A percentile compares a stretch with the other conserved stretches of the same genome.
Conservation (phyloP, 1,284 basidiomycete genomes). For the Sporisorium exsertum region DNA sequence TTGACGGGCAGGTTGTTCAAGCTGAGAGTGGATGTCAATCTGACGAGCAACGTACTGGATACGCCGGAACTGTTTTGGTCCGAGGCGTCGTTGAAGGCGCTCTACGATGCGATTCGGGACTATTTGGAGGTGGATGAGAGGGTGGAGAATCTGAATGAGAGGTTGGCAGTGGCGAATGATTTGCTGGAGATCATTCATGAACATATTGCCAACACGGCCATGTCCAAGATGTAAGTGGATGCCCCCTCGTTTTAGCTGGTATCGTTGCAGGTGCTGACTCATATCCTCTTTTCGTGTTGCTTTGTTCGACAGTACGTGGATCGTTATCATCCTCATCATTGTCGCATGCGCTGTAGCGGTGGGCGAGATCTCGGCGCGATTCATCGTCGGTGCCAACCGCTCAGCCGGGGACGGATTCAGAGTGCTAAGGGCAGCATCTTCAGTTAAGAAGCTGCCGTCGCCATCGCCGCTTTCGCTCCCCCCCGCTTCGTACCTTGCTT, state of each 20-base stretch:
- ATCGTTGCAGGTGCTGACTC: neutral
- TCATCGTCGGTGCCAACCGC: conserved; percentile 73
- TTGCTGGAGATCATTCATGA: conserved; percentile 82
- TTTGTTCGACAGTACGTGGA: conserved; percentile 76
- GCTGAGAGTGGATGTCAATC: conserved; percentile 87
- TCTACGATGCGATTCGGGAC: conserved; percentile 92
- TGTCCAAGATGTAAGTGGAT: conserved; percentile 72
- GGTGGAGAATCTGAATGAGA: conserved; percentile 89
- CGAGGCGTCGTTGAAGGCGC: conserved; percentile 85
- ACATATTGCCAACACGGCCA: conserved; percentile 88
- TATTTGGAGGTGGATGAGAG: conserved; percentile 92
- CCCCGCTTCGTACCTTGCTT: conserved; percentile 7
- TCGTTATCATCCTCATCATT: conserved; percentile 93
- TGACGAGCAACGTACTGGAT: conserved; percentile 91
- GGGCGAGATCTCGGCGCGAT: conserved; percentile 85
- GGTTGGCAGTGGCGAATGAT: conserved; percentile 83
- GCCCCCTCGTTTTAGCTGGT: neutral
- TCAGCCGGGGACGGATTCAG: conserved; percentile 26
- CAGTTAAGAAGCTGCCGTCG: neutral
- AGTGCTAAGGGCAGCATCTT: neutral
- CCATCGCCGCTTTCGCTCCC: neutral
- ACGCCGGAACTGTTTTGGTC: conserved; percentile 96
- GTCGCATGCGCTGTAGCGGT: conserved; percentile 87
- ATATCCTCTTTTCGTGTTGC: neutral
- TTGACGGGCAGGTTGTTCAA: conserved; percentile 90